These are phyloP conservation scores for Cladophialophora chaetospira DNA, from an alignment of 2,329 filamentous ascomycete species.

Conservation along the genomic window DNA sequence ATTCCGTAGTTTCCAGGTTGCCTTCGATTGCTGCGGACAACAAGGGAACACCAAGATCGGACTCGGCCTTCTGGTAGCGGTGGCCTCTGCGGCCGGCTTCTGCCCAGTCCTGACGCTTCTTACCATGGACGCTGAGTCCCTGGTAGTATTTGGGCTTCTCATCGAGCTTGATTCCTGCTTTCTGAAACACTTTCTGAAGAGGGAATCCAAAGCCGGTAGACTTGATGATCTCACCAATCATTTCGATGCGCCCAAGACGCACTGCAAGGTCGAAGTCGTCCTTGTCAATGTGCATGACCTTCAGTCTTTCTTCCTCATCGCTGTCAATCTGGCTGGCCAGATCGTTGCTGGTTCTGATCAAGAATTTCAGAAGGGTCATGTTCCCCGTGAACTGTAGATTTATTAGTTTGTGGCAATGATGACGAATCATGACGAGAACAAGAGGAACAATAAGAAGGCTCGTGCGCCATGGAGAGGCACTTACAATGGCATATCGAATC, in stretches of 20 bases:
- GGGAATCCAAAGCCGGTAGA: conserved; percentile 69
- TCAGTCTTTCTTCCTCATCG: conserved; percentile 5
- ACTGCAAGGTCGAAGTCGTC: conserved; percentile 47
- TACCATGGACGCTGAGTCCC: conserved; percentile 73
- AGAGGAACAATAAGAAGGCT: background rate
- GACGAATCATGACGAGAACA: too few species aligned
- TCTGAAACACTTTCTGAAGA: conserved; percentile 65
- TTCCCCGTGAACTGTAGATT: conserved; percentile 52
- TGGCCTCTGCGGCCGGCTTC: conserved; percentile 57
- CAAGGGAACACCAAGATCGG: conserved; percentile 37
- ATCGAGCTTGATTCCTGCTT: conserved; percentile 63
- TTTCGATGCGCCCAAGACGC: conserved; percentile 52
- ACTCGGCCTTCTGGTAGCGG: conserved; percentile 38
- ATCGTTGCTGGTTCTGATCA: conserved; percentile 58
- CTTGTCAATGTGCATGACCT: conserved; percentile 33
- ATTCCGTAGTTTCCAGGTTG: conserved; percentile 70
- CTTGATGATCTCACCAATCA: conserved; percentile 67
- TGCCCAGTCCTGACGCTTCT: conserved; percentile 75
- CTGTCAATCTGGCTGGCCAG: conserved; percentile 44
- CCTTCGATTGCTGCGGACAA: conserved; percentile 42
- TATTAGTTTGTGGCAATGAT: background rate
- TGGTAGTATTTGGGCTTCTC: conserved; percentile 73
- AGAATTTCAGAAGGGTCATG: conserved; percentile 54
- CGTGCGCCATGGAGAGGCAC: background rate
- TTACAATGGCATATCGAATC: conserved; percentile 50